Evolutionary conservation across 2,329 filamentous ascomycete genomes (phyloP).

Genomic region (Coleophoma cylindrospora): DNA sequence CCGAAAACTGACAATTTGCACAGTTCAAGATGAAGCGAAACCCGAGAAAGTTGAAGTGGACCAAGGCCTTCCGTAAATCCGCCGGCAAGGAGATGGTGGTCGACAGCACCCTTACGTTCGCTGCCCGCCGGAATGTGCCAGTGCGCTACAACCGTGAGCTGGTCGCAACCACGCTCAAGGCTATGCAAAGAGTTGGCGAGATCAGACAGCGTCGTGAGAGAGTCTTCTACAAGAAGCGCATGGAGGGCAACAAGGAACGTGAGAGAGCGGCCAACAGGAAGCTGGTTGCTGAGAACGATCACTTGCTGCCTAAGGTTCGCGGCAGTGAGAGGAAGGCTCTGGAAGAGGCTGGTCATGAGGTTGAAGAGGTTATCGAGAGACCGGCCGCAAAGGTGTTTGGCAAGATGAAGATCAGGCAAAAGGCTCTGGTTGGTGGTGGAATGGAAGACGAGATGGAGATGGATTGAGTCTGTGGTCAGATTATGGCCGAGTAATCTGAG

Average conservation of each 20-base stretch:
- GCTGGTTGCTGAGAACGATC: slow-evolving; percentile 86
- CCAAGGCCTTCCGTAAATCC: slow-evolving; percentile 82
- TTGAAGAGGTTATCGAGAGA: slow-evolving; percentile 12
- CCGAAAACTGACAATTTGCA: neutral
- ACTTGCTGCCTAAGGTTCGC: slow-evolving; percentile 74
- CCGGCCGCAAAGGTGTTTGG: slow-evolving; percentile 21
- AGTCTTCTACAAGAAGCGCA: slow-evolving; percentile 89
- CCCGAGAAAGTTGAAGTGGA: slow-evolving; percentile 95
- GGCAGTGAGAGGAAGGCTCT: slow-evolving; percentile 57
- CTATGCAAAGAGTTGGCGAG: slow-evolving; percentile 87
- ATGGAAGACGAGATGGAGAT: slow-evolving; percentile 38
- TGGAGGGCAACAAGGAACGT: slow-evolving; percentile 83
- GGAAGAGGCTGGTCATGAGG: slow-evolving; percentile 45
- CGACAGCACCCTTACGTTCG: slow-evolving; percentile 89
- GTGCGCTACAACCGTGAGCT: slow-evolving; percentile 94
- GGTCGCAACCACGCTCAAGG: slow-evolving; percentile 78
- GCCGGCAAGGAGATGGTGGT: slow-evolving; percentile 87
- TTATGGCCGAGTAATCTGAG: neutral
- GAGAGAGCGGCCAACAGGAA: slow-evolving; percentile 77
- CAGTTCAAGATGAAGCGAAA: slow-evolving; percentile 98
- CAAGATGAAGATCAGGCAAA: slow-evolving; percentile 30
- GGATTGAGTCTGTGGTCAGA: slow-evolving; percentile 16
- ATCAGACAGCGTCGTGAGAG: slow-evolving; percentile 80
- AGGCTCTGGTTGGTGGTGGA: slow-evolving; percentile 25
- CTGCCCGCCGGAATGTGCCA: slow-evolving; percentile 87